Conservation (phyloP, 768 basidiomycete species). For the Leccinellum albellum region DNA sequence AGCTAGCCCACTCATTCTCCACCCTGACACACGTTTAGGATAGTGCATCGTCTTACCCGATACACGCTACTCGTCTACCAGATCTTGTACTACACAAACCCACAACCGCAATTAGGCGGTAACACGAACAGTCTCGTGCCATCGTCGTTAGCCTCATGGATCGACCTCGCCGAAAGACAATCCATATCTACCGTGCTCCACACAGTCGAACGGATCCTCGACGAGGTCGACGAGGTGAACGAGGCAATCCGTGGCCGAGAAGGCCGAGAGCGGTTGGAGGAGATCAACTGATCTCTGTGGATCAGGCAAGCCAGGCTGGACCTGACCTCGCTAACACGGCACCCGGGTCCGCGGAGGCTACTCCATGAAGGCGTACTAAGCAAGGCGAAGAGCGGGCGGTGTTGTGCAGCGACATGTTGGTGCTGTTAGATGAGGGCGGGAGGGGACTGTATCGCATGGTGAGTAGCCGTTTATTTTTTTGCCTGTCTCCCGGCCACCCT, state of each 20-base stretch:
- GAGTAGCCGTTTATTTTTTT: conserved; percentile 24
- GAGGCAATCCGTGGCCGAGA: conserved; percentile 86
- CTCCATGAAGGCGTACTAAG: conserved; percentile 72
- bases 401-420: conserved; percentile 86
- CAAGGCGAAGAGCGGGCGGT: conserved; percentile 84
- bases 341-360: conserved; percentile 76
- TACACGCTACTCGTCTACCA: conserved; percentile 90
- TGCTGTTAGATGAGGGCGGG: conserved; percentile 71
- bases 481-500: too few species aligned
- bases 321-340: conserved; percentile 84
- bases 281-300: conserved; percentile 78
- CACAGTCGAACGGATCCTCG: conserved; percentile 67
- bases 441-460: conserved; percentile 83
- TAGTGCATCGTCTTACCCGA: conserved; percentile 93
- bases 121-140: background rate
- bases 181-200: conserved; percentile 52
- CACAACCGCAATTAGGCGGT: conserved; percentile 26
- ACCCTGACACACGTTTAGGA: background rate
- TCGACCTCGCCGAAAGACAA: conserved; percentile 46
- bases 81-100: conserved; percentile 76
- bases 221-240: conserved; percentile 82
- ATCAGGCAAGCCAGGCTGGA: conserved; percentile 86
- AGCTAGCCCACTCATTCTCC: background rate
- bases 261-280: conserved; percentile 66
- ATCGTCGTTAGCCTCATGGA: background rate